Evolutionary conservation across 1,139 yeast species (phyloP).

Genomic region (Suhomyces coccinellae): DNA sequence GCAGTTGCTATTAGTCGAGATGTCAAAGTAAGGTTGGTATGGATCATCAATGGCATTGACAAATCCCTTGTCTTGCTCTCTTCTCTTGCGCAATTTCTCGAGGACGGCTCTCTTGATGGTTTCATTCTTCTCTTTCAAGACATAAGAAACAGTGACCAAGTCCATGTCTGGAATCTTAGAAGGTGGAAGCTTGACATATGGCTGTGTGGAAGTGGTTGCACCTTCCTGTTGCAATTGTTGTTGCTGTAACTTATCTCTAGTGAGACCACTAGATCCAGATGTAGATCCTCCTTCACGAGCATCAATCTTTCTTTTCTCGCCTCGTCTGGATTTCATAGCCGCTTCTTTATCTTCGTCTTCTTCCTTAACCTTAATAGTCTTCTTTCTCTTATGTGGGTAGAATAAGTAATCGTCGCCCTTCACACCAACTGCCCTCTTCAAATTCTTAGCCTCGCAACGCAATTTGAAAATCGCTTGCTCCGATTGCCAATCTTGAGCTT

Average conservation of each 20-base stretch:
- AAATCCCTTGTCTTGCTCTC: slow-evolving; percentile 69
- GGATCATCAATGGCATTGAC: slow-evolving; percentile 88
- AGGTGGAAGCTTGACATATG: slow-evolving; percentile 83
- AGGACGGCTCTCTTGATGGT: slow-evolving; percentile 79
- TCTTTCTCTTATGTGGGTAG: slow-evolving; percentile 76
- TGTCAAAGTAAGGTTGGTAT: slow-evolving; percentile 80
- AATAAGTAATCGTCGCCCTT: slow-evolving; percentile 85
- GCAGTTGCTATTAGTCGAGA: slow-evolving; percentile 53
- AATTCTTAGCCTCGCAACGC: slow-evolving; percentile 67
- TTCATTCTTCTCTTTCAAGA: slow-evolving; percentile 72
- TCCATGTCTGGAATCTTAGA: slow-evolving; percentile 94
- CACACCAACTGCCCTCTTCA: slow-evolving; percentile 74
- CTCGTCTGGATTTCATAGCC: slow-evolving; percentile 21
- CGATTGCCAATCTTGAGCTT: slow-evolving; percentile 55
- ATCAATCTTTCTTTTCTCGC: slow-evolving; percentile 25
- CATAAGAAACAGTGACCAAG: slow-evolving; percentile 75
- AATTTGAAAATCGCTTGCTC: slow-evolving; percentile 68
- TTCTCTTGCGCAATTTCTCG: slow-evolving; percentile 75
- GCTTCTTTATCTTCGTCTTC: slow-evolving; percentile 35
- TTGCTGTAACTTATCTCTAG: slow-evolving; percentile 22
- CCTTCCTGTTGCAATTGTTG: slow-evolving; percentile 23
- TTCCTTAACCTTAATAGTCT: slow-evolving; percentile 41
- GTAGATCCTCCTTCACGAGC: slow-evolving; percentile 20
- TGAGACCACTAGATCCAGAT: slow-evolving; percentile 12
- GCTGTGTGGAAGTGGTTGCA: slow-evolving; percentile 54